Evolutionary conservation across 148 eudicot species (phyloP), one percentile per base, ranked within the genome.

Genomic region (Dysphania ambrosioides): DNA sequence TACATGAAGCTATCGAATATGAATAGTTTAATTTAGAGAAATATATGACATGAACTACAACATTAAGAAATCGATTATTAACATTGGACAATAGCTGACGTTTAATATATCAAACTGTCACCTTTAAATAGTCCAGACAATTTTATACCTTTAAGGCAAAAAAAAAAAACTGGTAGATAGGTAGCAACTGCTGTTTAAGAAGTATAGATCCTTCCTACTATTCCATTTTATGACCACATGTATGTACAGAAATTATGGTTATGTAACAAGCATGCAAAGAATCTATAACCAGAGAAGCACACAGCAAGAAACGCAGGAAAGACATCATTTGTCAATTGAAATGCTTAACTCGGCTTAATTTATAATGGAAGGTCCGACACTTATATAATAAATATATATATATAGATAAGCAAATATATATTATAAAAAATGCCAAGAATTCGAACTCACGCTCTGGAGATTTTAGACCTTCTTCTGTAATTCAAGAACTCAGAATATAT

Each of bases 401-500:
- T n/a, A n/a, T n/a, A n/a, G n/a, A n/a, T n/a, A n/a, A n/a, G n/a
- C n/a, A n/a, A n/a, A n/a, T n/a, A n/a, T n/a, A n/a, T n/a, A n/a
- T n/a, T n/a, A n/a, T n/a, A 66, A 57, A 31, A 18, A 12, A 41
- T 38, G n/a, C 42, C 55, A 38, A 49, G 56, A 44, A 68, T 31
- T 60, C 18, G 35, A 44, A 87, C 96, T 86, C 71, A 93, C 97
- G 56, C 72, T 86, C 81, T 90, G 40, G 85, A 74, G 56, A 78
- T 40, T 64, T 74, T 59, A 19, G 88, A 76, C 49, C 61, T 80
- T 76, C 81, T 91, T 78, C 77, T 83, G 86, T 82, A 85, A 73
- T 88, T 88, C 87, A 93, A 80, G 78, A 81, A 63, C 75, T 93
- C 98, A 29, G 98, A 83, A 80, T 84, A 93, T 68, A 90, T 61